Conservation (phyloP, 805 yeast genomes). For the Lachancea meyersii region DNA sequence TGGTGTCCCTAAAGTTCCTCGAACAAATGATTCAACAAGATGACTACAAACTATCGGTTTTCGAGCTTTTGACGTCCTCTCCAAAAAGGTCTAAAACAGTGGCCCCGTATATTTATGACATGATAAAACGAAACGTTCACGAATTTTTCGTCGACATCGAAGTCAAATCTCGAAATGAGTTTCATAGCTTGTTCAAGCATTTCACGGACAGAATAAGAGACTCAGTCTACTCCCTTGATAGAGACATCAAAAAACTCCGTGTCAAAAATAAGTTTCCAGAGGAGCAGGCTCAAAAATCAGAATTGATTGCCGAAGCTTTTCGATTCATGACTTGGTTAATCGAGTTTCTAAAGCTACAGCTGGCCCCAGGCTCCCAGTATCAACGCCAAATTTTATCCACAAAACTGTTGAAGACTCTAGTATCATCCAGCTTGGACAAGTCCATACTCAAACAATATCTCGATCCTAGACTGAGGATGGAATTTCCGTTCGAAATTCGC, state of each 20-base stretch:
- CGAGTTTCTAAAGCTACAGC: constrained; percentile 32
- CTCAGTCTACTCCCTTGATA: constrained; percentile 51
- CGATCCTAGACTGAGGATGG: constrained; percentile 41
- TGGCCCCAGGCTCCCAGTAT: constrained; percentile 54
- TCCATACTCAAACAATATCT: constrained; percentile 33
- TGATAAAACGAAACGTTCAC: constrained; percentile 41
- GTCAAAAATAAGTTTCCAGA: constrained; percentile 34
- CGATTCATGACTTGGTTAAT: constrained; percentile 40
- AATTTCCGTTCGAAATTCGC: constrained; percentile 43
- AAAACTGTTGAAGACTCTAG: constrained; percentile 40
- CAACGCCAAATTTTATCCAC: constrained; percentile 46
- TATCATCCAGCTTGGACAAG: constrained; percentile 52
- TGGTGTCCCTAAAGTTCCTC: constrained; percentile 33
- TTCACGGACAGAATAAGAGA: constrained; percentile 63
- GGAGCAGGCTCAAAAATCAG: constrained; percentile 33
- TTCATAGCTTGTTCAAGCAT: constrained; percentile 53
- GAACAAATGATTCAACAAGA: constrained; percentile 42
- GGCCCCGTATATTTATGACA: constrained; percentile 37
- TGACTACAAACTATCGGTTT: constrained; percentile 43
- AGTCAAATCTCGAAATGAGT: constrained; percentile 61
- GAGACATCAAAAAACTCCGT: constrained; percentile 43
- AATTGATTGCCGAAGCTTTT: constrained; percentile 31
- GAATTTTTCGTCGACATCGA: constrained; percentile 57
- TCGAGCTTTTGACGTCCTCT: constrained; percentile 56
- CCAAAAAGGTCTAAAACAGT: constrained; percentile 58